A percentile compares a stretch with the other conserved stretches of the same genome.
Conservation (phyloP, 2,329 filamentous ascomycete genomes). For the Trichoderma arundinaceum region DNA sequence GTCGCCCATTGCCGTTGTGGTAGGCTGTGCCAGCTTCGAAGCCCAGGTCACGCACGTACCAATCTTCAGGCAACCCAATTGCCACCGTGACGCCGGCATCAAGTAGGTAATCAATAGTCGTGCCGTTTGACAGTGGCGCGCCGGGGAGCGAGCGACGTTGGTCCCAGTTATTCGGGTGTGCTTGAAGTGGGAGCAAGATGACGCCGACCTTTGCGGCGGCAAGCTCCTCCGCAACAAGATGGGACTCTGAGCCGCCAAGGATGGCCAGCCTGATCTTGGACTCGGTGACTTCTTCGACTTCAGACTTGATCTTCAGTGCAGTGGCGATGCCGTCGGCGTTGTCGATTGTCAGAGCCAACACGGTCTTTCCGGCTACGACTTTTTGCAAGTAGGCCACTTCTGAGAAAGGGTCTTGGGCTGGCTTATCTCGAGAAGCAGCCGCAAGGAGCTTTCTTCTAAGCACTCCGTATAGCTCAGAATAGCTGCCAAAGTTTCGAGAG, state of each 20-base stretch:
- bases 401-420: constrained; percentile 49
- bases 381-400: constrained; percentile 58
- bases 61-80: constrained; percentile 66
- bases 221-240: constrained; percentile 63
- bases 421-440: constrained; percentile 50
- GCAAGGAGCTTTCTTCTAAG: constrained; percentile 61
- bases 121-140: constrained; percentile 70
- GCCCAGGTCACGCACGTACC: constrained; percentile 64
- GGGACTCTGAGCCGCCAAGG: constrained; percentile 67
- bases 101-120: constrained; percentile 62
- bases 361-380: constrained; percentile 59
- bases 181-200: constrained; percentile 64
- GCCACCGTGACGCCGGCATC: constrained; percentile 64
- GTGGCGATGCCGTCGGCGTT: constrained; percentile 68
- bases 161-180: constrained; percentile 63
- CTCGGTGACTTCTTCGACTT: constrained; percentile 54
- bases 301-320: constrained; percentile 62
- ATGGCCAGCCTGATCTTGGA: constrained; percentile 60
- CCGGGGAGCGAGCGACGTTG: constrained; percentile 66
- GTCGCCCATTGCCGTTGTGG: constrained; percentile 59
- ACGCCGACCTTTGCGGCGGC: constrained; percentile 63
- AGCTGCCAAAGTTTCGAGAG: constrained; percentile 51
- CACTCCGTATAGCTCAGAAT: constrained; percentile 59
- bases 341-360: constrained; percentile 64
- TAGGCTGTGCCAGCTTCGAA: constrained; percentile 65